Evolutionary conservation across 305 asterid species (phyloP).

Genomic region (Andrographis paniculata): DNA sequence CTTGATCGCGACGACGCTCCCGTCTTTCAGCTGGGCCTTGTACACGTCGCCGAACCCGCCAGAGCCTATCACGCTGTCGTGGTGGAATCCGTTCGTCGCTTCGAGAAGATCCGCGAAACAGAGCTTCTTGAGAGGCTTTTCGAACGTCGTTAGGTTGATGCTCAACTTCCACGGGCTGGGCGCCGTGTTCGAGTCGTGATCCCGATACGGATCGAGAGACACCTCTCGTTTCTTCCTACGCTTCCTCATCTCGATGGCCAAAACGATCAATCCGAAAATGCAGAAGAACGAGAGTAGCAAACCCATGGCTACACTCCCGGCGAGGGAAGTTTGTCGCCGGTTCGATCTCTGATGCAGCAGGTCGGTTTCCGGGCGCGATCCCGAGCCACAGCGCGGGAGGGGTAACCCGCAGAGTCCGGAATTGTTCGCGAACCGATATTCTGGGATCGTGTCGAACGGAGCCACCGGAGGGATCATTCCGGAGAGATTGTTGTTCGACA

Average conservation of each 20-base stretch:
- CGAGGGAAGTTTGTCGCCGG: constrained; percentile 60
- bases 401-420: constrained; percentile 94
- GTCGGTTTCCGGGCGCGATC: constrained; percentile 16
- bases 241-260: constrained; percentile 60
- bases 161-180: constrained; percentile 65
- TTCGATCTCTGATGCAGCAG: constrained; percentile 38
- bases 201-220: constrained; percentile 68
- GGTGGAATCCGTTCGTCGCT: constrained; percentile 67
- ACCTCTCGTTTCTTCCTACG: constrained; percentile 76
- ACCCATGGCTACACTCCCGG: constrained; percentile 81
- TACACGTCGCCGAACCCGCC: constrained; percentile 85
- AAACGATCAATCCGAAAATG: constrained; percentile 65
- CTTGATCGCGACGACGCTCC: constrained; percentile 66
- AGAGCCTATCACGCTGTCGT: constrained; percentile 51
- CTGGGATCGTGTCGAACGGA: constrained; percentile 77
- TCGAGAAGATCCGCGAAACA: constrained; percentile 80
- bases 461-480: constrained; percentile 75
- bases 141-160: constrained; percentile 68
- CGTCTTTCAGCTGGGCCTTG: constrained; percentile 66
- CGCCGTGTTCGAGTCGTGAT: constrained; percentile 57
- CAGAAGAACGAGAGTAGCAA: constrained; percentile 75
- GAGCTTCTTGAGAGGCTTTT: constrained; percentile 77
- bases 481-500: constrained; percentile 68
- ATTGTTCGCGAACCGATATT: constrained; percentile 50
- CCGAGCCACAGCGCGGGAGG: constrained; percentile 35